A percentile compares a stretch with the other conserved stretches of the same genome.
Conservation (phyloP, 2,329 filamentous ascomycete genomes). For the Talaromyces sp. region DNA sequence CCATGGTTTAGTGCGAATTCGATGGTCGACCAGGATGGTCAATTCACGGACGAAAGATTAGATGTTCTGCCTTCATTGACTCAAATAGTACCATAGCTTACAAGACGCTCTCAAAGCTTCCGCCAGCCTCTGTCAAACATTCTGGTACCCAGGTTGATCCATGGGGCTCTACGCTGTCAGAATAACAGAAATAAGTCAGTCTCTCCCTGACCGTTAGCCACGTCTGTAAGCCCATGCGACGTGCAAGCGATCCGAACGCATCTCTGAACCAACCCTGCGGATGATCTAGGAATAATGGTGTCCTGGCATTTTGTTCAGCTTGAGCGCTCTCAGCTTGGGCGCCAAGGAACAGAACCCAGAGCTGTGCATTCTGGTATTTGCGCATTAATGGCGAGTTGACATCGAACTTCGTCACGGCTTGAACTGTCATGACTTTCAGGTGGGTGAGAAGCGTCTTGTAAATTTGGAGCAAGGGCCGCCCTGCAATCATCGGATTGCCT, state of each 20-base stretch:
- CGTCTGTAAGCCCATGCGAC: background rate
- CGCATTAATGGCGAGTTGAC: background rate
- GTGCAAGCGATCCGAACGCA: background rate
- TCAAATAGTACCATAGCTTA: no score
- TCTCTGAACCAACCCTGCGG: background rate
- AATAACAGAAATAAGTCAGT: background rate
- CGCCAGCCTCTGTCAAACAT: background rate
- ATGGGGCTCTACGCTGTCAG: background rate
- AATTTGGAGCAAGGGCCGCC: slow-evolving; percentile 1
- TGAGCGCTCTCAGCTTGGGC: background rate
- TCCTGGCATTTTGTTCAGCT: background rate
- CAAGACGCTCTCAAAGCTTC: background rate
- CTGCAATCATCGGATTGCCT: background rate
- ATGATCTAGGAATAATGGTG: background rate
- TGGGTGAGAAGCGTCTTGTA: background rate
- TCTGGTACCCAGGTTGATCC: background rate
- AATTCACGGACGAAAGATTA: no score
- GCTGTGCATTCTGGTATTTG: slow-evolving; percentile 2
- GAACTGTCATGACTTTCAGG: background rate
- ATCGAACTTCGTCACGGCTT: background rate
- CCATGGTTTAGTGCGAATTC: background rate
- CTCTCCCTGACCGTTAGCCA: slow-evolving; percentile 1
- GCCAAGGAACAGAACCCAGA: slow-evolving; percentile 4
- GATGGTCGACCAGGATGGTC: no score
- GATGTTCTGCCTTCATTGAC: no score